Conservation (phyloP, 78 protist species). For the Cavenderia fasciculata region DNA sequence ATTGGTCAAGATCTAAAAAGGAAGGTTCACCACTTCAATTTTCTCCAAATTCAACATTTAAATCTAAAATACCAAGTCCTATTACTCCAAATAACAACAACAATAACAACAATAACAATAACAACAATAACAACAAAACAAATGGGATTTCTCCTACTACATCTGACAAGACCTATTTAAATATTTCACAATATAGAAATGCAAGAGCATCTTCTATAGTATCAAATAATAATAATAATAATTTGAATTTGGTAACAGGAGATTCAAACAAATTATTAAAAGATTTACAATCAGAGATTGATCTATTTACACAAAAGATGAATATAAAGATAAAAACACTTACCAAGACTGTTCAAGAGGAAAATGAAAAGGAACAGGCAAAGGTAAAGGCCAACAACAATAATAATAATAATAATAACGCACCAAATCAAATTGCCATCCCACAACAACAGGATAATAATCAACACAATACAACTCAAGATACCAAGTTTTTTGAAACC, state of each 20-base stretch:
- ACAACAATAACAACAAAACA: background rate
- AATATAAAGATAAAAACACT: background rate
- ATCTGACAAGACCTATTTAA: too few species aligned
- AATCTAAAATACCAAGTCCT: too few species aligned
- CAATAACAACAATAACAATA: background rate
- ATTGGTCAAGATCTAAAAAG: constrained; percentile 52
- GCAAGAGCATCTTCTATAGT: too few species aligned
- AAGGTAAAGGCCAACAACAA: too few species aligned
- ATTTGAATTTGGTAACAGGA: too few species aligned
- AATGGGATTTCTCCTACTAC: background rate
- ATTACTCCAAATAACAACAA: background rate
- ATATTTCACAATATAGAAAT: too few species aligned
- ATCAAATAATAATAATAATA: too few species aligned
- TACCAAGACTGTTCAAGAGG: background rate
- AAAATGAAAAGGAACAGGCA: background rate
- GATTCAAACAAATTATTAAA: too few species aligned
- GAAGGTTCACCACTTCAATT: too few species aligned
- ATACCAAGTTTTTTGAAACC: constrained; percentile 46
- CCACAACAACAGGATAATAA: background rate
- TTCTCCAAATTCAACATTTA: too few species aligned
- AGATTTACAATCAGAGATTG: background rate
- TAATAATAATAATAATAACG: background rate
- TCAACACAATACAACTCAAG: background rate
- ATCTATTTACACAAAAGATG: background rate
- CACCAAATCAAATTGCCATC: background rate